These are phyloP conservation scores for Candida palmyrensis DNA, from an alignment of 805 yeast genomes.

Conservation along the genomic window DNA sequence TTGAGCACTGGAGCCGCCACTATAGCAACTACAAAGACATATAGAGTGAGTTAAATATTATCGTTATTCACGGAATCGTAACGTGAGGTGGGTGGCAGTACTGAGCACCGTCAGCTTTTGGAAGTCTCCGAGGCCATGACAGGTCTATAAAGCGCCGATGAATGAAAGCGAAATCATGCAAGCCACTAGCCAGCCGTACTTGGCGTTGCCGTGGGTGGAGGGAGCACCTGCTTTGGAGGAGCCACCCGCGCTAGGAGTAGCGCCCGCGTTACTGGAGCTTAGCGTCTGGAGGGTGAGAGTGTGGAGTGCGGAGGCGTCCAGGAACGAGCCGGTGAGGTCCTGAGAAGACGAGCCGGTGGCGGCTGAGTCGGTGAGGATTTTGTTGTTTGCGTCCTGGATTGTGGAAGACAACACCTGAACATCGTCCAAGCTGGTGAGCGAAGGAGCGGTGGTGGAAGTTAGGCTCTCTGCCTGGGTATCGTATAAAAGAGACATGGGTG, in stretches of 20 bases:
- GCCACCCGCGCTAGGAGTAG: too few species aligned
- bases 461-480: not conserved
- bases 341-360: not conserved
- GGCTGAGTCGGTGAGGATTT: not conserved
- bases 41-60: not conserved
- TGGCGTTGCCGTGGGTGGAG: not conserved
- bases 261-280: too few species aligned
- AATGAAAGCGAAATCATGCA: not conserved
- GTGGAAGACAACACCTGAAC: slow-evolving; percentile 1
- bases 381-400: not conserved
- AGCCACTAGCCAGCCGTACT: slow-evolving; percentile 2
- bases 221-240: too few species aligned
- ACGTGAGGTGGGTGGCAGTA: not conserved
- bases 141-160: not conserved
- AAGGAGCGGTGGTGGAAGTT: slow-evolving; percentile 1
- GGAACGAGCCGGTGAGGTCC: slow-evolving; percentile 3
- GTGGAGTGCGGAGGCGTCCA: slow-evolving; percentile 3
- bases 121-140: too few species aligned
- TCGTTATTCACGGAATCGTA: slow-evolving; percentile 1
- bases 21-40: slow-evolving; percentile 13
- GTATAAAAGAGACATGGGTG: slow-evolving; percentile 1
- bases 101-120: too few species aligned
- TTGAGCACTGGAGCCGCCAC: slow-evolving; percentile 23
- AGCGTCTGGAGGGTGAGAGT: slow-evolving; percentile 1
- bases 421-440: slow-evolving; percentile 2